A percentile compares a stretch with the other conserved stretches of the same genome.
Conservation (phyloP, 2,329 filamentous ascomycete genomes). For the Eutypa lata region DNA sequence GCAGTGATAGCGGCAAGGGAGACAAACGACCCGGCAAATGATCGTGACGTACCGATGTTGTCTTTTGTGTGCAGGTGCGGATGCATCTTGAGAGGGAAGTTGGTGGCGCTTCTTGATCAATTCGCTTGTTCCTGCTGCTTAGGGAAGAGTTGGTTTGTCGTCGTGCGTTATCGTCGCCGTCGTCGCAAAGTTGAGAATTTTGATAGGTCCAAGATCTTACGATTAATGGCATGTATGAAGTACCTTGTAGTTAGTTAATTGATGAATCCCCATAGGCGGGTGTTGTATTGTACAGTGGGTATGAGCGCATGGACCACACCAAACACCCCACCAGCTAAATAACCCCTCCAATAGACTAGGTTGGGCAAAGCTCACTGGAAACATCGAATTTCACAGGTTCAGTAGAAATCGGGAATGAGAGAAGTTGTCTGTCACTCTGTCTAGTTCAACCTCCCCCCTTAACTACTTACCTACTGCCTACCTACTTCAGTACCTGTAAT, state of each 20-base stretch:
- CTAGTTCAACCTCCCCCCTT: not conserved
- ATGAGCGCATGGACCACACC: not conserved
- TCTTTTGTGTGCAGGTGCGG: constrained; percentile 93
- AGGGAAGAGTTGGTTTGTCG: not conserved
- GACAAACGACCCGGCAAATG: no score
- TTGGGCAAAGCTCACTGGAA: not conserved
- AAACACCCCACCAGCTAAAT: not conserved
- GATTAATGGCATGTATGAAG: constrained; percentile 12
- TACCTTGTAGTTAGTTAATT: no score
- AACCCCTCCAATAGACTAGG: not conserved
- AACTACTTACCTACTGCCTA: no score
- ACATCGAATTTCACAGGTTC: not conserved
- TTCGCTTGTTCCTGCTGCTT: not conserved
- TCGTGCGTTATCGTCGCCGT: constrained; percentile 3
- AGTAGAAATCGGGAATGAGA: not conserved
- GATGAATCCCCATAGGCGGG: no score
- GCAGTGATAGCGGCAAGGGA: no score
- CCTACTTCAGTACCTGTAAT: no score
- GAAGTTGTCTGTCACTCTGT: not conserved
- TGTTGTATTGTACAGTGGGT: no score
- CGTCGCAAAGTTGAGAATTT: constrained; percentile 7
- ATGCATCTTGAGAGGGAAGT: constrained; percentile 67
- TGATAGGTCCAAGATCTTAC: not conserved
- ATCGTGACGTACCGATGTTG: constrained; percentile 71
- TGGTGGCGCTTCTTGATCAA: no score